Conservation (phyloP, 345 rosid genomes). For the Alliaria petiolata region DNA sequence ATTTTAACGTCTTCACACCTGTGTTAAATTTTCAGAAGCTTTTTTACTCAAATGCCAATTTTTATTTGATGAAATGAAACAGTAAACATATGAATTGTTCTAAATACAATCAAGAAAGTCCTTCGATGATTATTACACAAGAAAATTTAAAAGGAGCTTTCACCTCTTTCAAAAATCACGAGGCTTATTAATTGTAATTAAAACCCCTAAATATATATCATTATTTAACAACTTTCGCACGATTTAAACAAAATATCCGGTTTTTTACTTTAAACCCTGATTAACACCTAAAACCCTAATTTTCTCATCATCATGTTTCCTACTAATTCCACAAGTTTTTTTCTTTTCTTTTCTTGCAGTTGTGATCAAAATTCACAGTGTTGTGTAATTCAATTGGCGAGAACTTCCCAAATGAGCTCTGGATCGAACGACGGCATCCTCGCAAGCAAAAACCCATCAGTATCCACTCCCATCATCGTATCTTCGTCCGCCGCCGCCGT, state of each 20-base stretch:
- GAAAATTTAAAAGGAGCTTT: conserved; percentile 2
- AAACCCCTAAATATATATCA: background rate
- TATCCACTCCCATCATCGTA: conserved; percentile 31
- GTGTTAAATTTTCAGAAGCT: background rate
- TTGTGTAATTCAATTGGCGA: conserved; percentile 49
- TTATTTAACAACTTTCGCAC: background rate
- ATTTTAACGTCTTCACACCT: background rate
- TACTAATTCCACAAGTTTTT: background rate
- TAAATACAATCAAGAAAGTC: conserved; percentile 16
- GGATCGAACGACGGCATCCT: conserved; percentile 91
- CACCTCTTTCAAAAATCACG: conserved; percentile 34
- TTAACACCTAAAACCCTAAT: conserved; percentile 16
- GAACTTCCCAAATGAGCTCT: conserved; percentile 90
- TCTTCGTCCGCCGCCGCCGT: conserved; percentile 31
- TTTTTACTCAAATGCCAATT: background rate
- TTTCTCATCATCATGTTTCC: background rate
- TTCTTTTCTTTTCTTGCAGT: background rate
- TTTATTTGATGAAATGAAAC: background rate
- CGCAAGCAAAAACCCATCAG: conserved; percentile 60
- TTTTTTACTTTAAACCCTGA: conserved; percentile 12
- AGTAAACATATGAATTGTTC: background rate
- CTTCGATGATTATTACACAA: conserved; percentile 10
- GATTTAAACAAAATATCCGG: conserved; percentile 12
- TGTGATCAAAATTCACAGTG: conserved; percentile 7
- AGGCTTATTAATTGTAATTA: conserved; percentile 13